A percentile compares a stretch with the other conserved stretches of the same genome.
Conservation (phyloP, 352 stramenopile species). For the Aphanomyces invadans region DNA sequence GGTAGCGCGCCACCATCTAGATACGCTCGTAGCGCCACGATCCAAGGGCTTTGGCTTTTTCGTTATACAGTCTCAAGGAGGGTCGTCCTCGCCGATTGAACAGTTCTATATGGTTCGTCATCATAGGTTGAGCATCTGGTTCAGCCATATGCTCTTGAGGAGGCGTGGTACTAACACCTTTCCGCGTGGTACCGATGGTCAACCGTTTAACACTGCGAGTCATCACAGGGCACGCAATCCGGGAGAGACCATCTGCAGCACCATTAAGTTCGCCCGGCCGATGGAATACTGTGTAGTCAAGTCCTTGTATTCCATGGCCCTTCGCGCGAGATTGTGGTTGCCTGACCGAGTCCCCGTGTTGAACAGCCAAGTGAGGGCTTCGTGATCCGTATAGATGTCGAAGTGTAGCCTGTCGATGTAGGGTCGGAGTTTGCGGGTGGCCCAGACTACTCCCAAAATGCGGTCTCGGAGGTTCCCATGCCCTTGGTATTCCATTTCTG, state of each 20-base stretch:
- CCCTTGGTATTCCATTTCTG: neutral
- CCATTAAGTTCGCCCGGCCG: neutral
- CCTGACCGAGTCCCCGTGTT: neutral
- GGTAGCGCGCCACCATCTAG: neutral
- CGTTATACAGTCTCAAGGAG: neutral
- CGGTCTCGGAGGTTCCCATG: neutral
- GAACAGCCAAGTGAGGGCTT: neutral
- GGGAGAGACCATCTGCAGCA: neutral
- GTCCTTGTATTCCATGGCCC: neutral
- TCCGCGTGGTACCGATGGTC: no score
- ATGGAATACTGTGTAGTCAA: neutral
- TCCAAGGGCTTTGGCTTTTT: neutral
- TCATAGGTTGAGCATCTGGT: neutral
- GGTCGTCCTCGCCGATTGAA: no score
- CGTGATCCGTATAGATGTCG: neutral
- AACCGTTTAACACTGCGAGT: neutral
- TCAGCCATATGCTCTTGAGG: no score
- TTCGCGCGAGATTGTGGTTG: neutral
- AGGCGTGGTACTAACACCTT: no score
- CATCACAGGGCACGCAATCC: neutral
- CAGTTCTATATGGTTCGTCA: no score
- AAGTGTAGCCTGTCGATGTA: neutral
- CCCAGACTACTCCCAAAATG: neutral
- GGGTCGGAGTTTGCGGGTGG: neutral
- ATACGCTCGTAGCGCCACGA: neutral